phyloP scores from a whole-genome alignment of 2,329 filamentous ascomycete genomes.

The Pleoardoris graminearum region DNA sequence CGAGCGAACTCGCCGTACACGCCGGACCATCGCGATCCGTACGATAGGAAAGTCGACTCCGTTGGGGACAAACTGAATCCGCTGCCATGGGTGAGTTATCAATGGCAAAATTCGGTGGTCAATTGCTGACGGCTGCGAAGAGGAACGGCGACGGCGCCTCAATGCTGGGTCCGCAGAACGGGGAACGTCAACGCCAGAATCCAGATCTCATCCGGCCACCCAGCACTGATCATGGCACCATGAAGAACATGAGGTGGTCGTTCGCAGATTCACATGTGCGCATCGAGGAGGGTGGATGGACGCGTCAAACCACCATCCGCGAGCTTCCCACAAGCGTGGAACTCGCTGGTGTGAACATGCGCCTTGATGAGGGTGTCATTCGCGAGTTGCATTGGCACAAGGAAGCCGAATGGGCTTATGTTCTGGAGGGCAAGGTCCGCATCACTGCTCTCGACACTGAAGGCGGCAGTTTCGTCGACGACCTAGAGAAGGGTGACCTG shows the following conservation, averaged over 20 bases:
- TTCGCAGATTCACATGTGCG: conserved; percentile 53
- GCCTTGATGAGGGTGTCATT: conserved; percentile 71
- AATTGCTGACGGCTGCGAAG: conserved; percentile 14
- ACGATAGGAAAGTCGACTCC: conserved; percentile 65
- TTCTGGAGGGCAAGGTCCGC: conserved; percentile 70
- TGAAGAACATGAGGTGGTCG: conserved; percentile 72
- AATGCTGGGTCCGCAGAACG: conserved; percentile 71
- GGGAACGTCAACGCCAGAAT: conserved; percentile 67
- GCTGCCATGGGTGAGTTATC: conserved; percentile 54
- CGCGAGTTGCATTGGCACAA: conserved; percentile 83
- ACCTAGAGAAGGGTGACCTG: conserved; percentile 73
- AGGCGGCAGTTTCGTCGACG: conserved; percentile 76
- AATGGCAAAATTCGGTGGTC: not conserved
- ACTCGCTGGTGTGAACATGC: conserved; percentile 78
- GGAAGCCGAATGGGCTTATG: conserved; percentile 77
- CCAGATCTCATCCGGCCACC: conserved; percentile 73
- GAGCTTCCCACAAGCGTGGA: conserved; percentile 69
- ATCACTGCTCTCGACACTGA: conserved; percentile 75
- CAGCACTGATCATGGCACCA: conserved; percentile 70
- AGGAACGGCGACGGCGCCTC: conserved; percentile 62
- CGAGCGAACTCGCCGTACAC: conserved; percentile 57
- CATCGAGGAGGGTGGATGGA: conserved; percentile 74
- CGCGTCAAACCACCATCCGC: conserved; percentile 69
- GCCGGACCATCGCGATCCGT: conserved; percentile 62
- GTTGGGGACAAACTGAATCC: conserved; percentile 65